These are phyloP conservation scores for Didymellaceae sp. DNA, from an alignment of 2,329 filamentous ascomycete species.

Conservation along the genomic window DNA sequence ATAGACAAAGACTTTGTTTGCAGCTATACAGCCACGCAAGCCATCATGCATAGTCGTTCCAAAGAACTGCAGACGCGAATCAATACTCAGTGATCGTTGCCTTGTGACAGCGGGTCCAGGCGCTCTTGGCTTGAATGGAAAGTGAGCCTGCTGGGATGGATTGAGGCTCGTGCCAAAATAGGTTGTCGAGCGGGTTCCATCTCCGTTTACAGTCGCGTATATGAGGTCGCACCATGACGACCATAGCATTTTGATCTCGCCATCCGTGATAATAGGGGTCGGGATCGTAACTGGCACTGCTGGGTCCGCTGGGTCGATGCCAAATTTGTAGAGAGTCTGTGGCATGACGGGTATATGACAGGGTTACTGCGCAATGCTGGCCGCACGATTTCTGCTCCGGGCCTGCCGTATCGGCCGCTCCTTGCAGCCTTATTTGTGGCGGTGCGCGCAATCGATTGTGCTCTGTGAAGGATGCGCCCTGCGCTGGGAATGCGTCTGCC, in stretches of 20 bases:
- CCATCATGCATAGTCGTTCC: constrained; percentile 31
- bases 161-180: constrained; percentile 33
- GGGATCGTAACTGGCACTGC: neutral
- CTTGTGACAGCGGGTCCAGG: neutral
- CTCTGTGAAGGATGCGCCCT: neutral
- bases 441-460: neutral
- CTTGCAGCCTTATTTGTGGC: neutral
- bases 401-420: neutral
- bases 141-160: constrained; percentile 4
- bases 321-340: constrained; percentile 10
- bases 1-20: constrained; percentile 18
- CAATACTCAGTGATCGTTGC: neutral
- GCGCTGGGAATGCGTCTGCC: neutral
- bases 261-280: constrained; percentile 6
- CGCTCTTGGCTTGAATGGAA: neutral
- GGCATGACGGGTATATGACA: neutral
- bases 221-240: constrained; percentile 42
- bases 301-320: constrained; percentile 2
- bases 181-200: constrained; percentile 2
- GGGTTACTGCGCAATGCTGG: neutral
- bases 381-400: no score
- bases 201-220: constrained; percentile 6
- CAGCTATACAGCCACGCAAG: constrained; percentile 24
- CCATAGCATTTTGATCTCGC: constrained; percentile 21
- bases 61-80: constrained; percentile 20